Evolutionary conservation across 495 filamentous ascomycete genomes (phyloP).

Genomic region (Cladorrhinum samala): DNA sequence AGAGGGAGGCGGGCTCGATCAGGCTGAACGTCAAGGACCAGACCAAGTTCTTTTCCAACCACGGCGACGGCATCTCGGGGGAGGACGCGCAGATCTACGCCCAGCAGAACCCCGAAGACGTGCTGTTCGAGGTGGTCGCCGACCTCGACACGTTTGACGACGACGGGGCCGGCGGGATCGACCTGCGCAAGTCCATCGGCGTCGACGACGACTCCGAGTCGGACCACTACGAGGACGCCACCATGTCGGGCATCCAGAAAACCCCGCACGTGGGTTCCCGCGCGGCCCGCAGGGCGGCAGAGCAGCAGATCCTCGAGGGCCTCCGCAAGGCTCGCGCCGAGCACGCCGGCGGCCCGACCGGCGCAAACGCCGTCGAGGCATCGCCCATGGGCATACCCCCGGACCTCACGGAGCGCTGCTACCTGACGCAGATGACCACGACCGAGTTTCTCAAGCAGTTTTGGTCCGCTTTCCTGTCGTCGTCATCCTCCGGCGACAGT

Average conservation of each 20-base stretch:
- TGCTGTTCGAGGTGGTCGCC: conserved; percentile 55
- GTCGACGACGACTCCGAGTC: conserved; percentile 62
- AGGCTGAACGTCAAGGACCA: conserved; percentile 85
- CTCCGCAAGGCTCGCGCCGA: conserved; percentile 49
- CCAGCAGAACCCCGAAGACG: conserved; percentile 59
- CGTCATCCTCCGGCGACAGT: conserved; percentile 68
- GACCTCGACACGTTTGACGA: conserved; percentile 52
- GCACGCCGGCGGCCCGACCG: conserved; percentile 9
- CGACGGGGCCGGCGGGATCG: conserved; percentile 43
- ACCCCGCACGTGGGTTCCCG: conserved; percentile 52
- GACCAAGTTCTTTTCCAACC: conserved; percentile 66
- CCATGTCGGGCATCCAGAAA: conserved; percentile 51
- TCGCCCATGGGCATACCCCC: conserved; percentile 58
- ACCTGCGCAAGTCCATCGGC: conserved; percentile 54
- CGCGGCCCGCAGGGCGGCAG: conserved; percentile 46
- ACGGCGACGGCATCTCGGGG: conserved; percentile 30
- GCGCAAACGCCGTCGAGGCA: conserved; percentile 27
- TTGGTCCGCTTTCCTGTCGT: conserved; percentile 80
- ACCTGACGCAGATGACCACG: conserved; percentile 83
- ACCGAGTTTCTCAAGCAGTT: conserved; percentile 95
- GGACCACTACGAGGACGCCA: conserved; percentile 53
- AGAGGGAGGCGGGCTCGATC: conserved; percentile 65
- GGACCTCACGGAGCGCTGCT: conserved; percentile 63
- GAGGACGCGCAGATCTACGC: conserved; percentile 52
- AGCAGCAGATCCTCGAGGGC: conserved; percentile 49